Percentiles rank a stretch among this genome's conserved stretches.
Evolutionary conservation across 2,329 filamentous ascomycete genomes (phyloP).

Genomic region (Ascomycota sp.): DNA sequence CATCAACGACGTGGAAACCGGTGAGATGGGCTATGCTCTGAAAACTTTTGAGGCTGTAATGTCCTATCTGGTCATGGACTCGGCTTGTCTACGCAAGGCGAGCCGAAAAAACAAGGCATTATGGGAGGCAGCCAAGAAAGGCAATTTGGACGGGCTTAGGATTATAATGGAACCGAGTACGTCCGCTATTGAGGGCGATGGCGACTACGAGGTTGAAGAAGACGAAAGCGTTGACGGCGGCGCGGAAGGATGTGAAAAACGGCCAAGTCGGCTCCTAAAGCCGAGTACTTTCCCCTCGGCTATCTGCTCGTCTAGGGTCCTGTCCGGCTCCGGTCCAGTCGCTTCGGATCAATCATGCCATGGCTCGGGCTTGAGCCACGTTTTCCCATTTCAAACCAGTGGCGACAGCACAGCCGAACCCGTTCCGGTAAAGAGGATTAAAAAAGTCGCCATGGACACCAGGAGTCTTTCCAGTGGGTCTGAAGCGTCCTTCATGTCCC

Average conservation of each 20-base stretch:
- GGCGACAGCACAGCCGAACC: conserved; percentile 23
- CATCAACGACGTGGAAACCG: conserved; percentile 90
- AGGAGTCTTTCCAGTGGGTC: conserved; percentile 77
- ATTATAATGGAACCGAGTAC: conserved; percentile 57
- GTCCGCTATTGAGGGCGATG: conserved; percentile 24
- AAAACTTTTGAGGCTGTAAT: conserved; percentile 93
- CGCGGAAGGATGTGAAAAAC: conserved; percentile 13
- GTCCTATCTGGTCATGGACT: conserved; percentile 69
- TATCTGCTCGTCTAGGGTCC: conserved; percentile 22
- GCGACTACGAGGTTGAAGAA: conserved; percentile 20
- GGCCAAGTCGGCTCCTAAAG: conserved; percentile 23
- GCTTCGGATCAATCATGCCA: conserved; percentile 30
- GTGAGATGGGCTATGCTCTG: conserved; percentile 86
- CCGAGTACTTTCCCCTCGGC: conserved; percentile 23
- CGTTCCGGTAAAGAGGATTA: conserved; percentile 30
- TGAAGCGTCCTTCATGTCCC: conserved; percentile 62
- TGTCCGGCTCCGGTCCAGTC: conserved; percentile 16
- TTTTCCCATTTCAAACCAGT: conserved; percentile 64
- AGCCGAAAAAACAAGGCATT: conserved; percentile 70
- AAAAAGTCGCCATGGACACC: conserved; percentile 77
- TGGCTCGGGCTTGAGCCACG: conserved; percentile 50
- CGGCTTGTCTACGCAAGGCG: conserved; percentile 59
- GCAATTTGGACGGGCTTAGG: conserved; percentile 54
- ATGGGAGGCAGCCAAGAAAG: conserved; percentile 71
- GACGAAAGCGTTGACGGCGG: conserved; percentile 23